Evolutionary conservation across 768 basidiomycete species (phyloP).

Genomic region (Suillus alpinus): DNA sequence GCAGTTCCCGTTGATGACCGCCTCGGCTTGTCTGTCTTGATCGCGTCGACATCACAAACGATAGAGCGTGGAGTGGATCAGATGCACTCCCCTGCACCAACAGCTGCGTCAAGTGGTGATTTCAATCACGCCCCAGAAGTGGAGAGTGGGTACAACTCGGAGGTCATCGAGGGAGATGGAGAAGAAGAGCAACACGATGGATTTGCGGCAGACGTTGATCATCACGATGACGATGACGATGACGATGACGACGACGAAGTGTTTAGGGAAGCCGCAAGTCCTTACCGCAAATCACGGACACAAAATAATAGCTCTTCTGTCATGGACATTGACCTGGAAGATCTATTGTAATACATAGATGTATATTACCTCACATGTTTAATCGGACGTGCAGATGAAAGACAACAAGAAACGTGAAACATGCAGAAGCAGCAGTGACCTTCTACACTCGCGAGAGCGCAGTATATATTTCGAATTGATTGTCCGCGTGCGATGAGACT

Average conservation of each 20-base stretch:
- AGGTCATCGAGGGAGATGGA: slow-evolving; percentile 31
- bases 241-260: slow-evolving; percentile 1
- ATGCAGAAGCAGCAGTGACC: neutral
- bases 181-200: slow-evolving; percentile 25
- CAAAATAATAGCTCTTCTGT: slow-evolving; percentile 17
- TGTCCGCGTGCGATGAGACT: no score
- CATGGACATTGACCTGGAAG: slow-evolving; percentile 27
- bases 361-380: neutral
- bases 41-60: slow-evolving; percentile 20
- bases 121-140: slow-evolving; percentile 34
- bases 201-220: slow-evolving; percentile 23
- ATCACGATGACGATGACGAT: slow-evolving; percentile 8
- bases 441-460: neutral
- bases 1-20: slow-evolving; percentile 21
- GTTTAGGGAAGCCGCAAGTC: slow-evolving; percentile 1
- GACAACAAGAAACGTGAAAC: neutral
- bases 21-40: slow-evolving; percentile 24
- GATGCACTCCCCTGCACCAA: slow-evolving; percentile 49
- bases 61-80: slow-evolving; percentile 32
- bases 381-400: neutral
- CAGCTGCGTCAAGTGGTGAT: slow-evolving; percentile 49
- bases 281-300: slow-evolving; percentile 7
- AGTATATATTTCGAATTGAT: neutral
- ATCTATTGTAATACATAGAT: slow-evolving; percentile 17
- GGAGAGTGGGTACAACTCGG: slow-evolving; percentile 59